Base-by-base conservation (phyloP, 257 asterid species). In the Knoxia roxburghii region DNA sequence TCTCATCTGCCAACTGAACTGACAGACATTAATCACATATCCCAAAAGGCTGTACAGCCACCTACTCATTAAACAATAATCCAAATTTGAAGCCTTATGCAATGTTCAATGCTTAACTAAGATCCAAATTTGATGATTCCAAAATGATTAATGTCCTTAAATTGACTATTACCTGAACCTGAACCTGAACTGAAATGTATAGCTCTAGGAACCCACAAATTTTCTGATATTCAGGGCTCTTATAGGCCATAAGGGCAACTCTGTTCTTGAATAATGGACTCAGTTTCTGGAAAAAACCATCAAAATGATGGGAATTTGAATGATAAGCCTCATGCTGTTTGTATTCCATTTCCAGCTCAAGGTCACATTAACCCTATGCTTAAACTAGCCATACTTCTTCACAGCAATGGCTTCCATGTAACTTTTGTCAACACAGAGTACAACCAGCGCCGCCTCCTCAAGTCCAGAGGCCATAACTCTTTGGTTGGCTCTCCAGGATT, bases 371-470 rank as follows among this genome's bases (percentile, higher is more conserved):
- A 62, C 68, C 85, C 85, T 3, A 70, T 77, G 69, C 50, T 80
- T 56, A 85, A 83, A 73, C 48, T 85, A 56, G 87, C 91, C 4
- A 79, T 73, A 61, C 85, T 85, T 67, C 85, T 85, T 67, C 89
- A 85, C 78, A 72, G 64, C 61, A 69, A 29, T 1, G 85, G 83
- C 71, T 86, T 83, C 75, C 65, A 68, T 79, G 43, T 81, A 68
- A 83, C 87, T 71, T 83, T 85, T 17, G 86, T 83, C 76, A 70
- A 76, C 83, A 66, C 88, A 48, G 88, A 83, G 18, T 77, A 73
- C 83, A 83, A 79, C 80, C 87, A 74, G 59, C 15, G 61, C 18
- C 82, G 80, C 45, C 40, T 80, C 26, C 75, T 74, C 53, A 55
- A 58, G 20, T 75, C 86, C 27, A 18, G 72, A 29, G 79, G 77